A percentile compares a stretch with the other conserved stretches of the same genome.
Evolutionary conservation across 2,329 filamentous ascomycete genomes (phyloP).

Genomic region (Calonectria hongkongensis): DNA sequence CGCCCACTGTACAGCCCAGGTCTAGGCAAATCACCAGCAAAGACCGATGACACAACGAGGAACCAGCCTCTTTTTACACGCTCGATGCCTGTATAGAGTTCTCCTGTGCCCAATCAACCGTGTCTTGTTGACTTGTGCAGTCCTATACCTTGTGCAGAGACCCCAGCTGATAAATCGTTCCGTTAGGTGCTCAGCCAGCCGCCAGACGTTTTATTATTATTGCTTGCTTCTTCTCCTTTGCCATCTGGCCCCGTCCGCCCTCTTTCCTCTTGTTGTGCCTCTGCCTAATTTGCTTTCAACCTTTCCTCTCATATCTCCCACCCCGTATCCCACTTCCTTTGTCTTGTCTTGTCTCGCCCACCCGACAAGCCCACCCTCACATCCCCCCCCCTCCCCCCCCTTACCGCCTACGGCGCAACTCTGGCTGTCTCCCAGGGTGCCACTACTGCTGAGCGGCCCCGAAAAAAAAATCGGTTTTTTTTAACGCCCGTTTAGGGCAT

Average conservation of each 20-base stretch:
- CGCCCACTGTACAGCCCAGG: conserved; percentile 42
- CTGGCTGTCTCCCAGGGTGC: conserved; percentile 42
- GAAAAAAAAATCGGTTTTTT: conserved; percentile 55
- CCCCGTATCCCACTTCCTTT: conserved; percentile 24
- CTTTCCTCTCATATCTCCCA: conserved; percentile 16
- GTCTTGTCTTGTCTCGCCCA: conserved; percentile 26
- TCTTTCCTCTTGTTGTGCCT: conserved; percentile 38
- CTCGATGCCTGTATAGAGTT: conserved; percentile 31
- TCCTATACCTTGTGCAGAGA: conserved; percentile 19
- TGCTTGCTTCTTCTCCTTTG: conserved; percentile 34
- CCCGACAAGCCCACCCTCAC: conserved; percentile 17
- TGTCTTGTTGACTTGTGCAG: conserved; percentile 21
- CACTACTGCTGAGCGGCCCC: conserved; percentile 51
- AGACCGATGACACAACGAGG: conserved; percentile 16
- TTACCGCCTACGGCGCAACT: conserved; percentile 46
- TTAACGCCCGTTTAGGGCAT: conserved; percentile 60
- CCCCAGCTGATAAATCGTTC: conserved; percentile 33
- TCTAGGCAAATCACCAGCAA: conserved; percentile 20
- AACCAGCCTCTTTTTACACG: conserved; percentile 34
- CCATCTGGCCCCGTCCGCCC: conserved; percentile 33
- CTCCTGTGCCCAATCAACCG: conserved; percentile 19
- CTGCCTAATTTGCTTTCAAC: conserved; percentile 35
- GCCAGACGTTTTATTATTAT: conserved; percentile 27
- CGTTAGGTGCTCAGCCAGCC: conserved; percentile 26
- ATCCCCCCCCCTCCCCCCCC: conserved; percentile 33